Percentiles rank a stretch among this genome's conserved stretches.
These are phyloP conservation scores for Suillus variegatus DNA, from an alignment of 768 basidiomycete genomes.

Conservation along the genomic window DNA sequence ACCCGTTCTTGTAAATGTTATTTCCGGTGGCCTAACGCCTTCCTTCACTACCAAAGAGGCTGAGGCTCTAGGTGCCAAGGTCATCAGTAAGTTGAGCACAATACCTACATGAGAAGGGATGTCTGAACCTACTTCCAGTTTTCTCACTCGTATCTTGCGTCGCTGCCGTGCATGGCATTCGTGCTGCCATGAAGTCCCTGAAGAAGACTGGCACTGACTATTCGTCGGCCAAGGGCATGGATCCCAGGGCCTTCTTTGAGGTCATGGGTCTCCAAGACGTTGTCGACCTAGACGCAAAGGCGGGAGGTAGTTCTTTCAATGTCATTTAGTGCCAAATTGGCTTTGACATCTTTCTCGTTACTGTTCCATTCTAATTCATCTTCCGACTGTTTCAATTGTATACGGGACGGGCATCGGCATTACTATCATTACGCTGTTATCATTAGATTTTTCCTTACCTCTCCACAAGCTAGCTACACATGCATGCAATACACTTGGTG, in stretches of 20 bases:
- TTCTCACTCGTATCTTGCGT: slow-evolving; percentile 79
- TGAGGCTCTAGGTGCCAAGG: slow-evolving; percentile 69
- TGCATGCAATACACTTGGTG: slow-evolving; percentile 18
- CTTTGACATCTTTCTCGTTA: neutral
- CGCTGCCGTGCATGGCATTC: slow-evolving; percentile 75
- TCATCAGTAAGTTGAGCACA: slow-evolving; percentile 60
- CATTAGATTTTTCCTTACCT: slow-evolving; percentile 18
- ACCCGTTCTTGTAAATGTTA: slow-evolving; percentile 79
- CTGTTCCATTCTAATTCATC: neutral
- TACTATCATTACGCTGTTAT: slow-evolving; percentile 22
- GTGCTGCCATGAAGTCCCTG: slow-evolving; percentile 72
- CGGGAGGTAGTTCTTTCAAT: slow-evolving; percentile 62
- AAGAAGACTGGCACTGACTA: slow-evolving; percentile 82
- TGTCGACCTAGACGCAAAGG: slow-evolving; percentile 52
- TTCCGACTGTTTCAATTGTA: slow-evolving; percentile 13
- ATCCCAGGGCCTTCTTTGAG: slow-evolving; percentile 76
- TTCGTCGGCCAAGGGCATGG: slow-evolving; percentile 61
- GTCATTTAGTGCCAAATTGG: slow-evolving; percentile 37
- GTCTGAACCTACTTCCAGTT: slow-evolving; percentile 39
- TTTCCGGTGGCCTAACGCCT: slow-evolving; percentile 76
- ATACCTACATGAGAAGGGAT: neutral
- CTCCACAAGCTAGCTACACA: slow-evolving; percentile 15
- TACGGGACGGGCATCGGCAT: slow-evolving; percentile 14
- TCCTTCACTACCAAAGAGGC: slow-evolving; percentile 72
- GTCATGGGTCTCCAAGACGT: slow-evolving; percentile 68